Base-by-base conservation (phyloP, 2,329 filamentous ascomycete genomes). In the Hymenoscyphus infarciens region DNA sequence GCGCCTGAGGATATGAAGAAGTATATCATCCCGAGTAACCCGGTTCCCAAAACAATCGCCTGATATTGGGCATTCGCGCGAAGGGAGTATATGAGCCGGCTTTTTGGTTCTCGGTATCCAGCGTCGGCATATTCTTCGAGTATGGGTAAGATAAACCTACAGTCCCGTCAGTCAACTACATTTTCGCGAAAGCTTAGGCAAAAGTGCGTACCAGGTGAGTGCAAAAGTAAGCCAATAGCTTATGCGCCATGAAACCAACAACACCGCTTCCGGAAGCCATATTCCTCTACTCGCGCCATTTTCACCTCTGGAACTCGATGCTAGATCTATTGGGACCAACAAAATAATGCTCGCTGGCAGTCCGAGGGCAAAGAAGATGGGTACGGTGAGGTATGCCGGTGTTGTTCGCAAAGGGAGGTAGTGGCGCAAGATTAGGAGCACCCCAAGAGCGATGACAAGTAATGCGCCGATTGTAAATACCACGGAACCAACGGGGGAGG, bases 201-300 rank as follows among this genome's bases (percentile, higher is more conserved):
- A 10, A 33, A 35, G 55, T 53, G 69, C 82, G 58, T 80, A 94
- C 95, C 95, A 99, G 61, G 94, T 98, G 72, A 99, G 79, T 58
- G 88, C 87, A 77, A 99, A 99, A 0, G 94, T 98, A 61, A 99
- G 81, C 95, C 95, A 99, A 78, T 99, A 99, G 22, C 90, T 89
- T 67, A 99, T 94, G 73, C 94, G 86, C 95, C 95, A 99, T 63
- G 89, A 89, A 27, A 97, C 91, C 72, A 96, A 81, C 57, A 97
- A 81, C 31, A 93, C 83, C 57, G 87, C 80, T 68, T 89, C 82
- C 5, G 91, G 89, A 38, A 99, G 83, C 91, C 93, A 97, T 72
- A 99, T 90, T 38, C 93, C 95, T 69, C 88, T 85, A 16, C 85
- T 83, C 16, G 84, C 82, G 64, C 84, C 86, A 75, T 90, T 88